Percentiles rank a stretch among this genome's conserved stretches.
Evolutionary conservation across 192 early-diverging fungal species (phyloP).

Genomic region (Cetraspora pellucida): DNA sequence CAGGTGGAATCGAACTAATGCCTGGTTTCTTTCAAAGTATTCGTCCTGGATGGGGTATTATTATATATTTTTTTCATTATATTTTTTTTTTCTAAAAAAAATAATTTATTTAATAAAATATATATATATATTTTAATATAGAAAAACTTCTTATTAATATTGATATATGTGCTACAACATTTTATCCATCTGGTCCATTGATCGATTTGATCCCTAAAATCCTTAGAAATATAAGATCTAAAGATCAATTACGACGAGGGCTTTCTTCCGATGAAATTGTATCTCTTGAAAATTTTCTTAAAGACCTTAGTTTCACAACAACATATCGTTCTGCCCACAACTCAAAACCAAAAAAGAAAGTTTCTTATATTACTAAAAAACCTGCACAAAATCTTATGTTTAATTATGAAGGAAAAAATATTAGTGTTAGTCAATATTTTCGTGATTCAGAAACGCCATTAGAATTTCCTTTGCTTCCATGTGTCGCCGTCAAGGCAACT

Average conservation of each 20-base stretch:
- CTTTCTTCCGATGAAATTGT: neutral
- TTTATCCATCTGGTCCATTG: constrained; percentile 40
- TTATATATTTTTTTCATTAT: neutral
- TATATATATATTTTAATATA: neutral
- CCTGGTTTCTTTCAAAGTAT: neutral
- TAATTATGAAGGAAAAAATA: neutral
- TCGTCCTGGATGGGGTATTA: neutral
- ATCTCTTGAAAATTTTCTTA: neutral
- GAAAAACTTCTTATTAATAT: neutral
- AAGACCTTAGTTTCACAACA: neutral
- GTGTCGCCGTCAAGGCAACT: constrained; percentile 51
- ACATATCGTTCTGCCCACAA: neutral
- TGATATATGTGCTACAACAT: neutral
- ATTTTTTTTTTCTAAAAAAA: neutral
- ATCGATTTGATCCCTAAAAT: constrained; percentile 67
- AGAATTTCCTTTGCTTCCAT: neutral
- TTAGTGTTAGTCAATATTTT: neutral
- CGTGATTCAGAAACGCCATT: neutral
- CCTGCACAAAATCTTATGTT: neutral
- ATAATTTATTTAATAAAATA: neutral
- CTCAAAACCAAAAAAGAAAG: neutral
- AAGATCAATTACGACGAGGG: neutral
- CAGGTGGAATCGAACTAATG: neutral
- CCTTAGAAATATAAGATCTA: constrained; percentile 46
- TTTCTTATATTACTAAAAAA: neutral